phyloP scores from a whole-genome alignment of 208 protist genomes.

The Wallacemonas collosoma region DNA sequence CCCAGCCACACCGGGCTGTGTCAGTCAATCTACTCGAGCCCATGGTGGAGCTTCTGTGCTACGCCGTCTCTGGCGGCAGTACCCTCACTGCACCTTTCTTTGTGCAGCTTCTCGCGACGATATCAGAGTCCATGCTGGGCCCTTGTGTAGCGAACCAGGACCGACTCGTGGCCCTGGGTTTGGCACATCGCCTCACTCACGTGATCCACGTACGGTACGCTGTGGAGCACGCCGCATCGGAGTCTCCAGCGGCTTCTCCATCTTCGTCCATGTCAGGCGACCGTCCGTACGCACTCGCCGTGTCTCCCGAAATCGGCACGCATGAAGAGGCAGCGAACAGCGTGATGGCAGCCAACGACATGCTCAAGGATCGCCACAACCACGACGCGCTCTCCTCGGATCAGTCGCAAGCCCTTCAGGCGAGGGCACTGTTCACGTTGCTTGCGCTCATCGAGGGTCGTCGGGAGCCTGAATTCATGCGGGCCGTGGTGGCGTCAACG shows the following conservation, averaged over 20 bases:
- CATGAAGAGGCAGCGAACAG: not conserved
- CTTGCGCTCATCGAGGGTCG: constrained; percentile 57
- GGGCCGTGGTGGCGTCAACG: constrained; percentile 33
- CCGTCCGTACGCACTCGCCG: not conserved
- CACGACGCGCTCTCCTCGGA: not conserved
- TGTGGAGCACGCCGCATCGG: not conserved
- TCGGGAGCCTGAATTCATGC: constrained; percentile 37
- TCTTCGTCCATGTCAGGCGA: not conserved
- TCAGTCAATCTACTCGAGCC: constrained; percentile 61
- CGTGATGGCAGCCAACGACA: not conserved
- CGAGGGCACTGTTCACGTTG: constrained; percentile 39
- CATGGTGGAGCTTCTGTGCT: constrained; percentile 46
- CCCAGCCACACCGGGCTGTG: constrained; percentile 54
- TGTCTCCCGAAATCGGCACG: not conserved
- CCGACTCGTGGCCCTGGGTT: constrained; percentile 42
- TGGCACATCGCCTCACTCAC: constrained; percentile 42
- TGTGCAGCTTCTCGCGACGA: constrained; percentile 43
- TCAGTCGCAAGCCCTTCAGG: constrained; percentile 23
- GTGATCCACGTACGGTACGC: not conserved
- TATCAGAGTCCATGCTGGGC: constrained; percentile 50
- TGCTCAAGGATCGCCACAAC: not conserved
- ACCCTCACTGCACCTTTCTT: constrained; percentile 39
- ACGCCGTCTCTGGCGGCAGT: constrained; percentile 32
- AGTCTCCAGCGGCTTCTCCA: not conserved
- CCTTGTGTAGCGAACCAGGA: constrained; percentile 56